A percentile compares a stretch with the other conserved stretches of the same genome.
These are phyloP conservation scores for Marsdenia floribunda DNA, from an alignment of 257 asterid genomes.

Conservation along the genomic window DNA sequence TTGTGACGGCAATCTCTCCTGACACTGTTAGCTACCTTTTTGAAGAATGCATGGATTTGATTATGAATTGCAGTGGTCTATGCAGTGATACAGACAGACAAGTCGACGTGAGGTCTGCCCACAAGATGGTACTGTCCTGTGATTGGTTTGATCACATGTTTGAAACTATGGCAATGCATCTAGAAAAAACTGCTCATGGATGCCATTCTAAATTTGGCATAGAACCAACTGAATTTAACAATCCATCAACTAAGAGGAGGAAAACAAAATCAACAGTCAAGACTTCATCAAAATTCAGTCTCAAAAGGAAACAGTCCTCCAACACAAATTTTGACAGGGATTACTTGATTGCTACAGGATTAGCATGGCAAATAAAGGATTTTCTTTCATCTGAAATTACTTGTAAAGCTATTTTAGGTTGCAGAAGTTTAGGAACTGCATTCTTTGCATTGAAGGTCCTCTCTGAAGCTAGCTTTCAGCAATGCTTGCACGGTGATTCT, in stretches of 20 bases:
- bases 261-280: slow-evolving; percentile 36
- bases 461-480: slow-evolving; percentile 74
- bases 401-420: slow-evolving; percentile 46
- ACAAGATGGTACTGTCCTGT: slow-evolving; percentile 65
- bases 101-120: slow-evolving; percentile 72
- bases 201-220: slow-evolving; percentile 44
- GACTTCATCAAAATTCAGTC: slow-evolving; percentile 41
- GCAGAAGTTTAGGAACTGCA: slow-evolving; percentile 42
- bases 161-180: slow-evolving; percentile 48
- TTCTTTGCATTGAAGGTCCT: slow-evolving; percentile 55
- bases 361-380: slow-evolving; percentile 93
- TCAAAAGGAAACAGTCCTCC: slow-evolving; percentile 32
- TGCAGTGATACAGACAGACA: slow-evolving; percentile 50
- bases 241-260: slow-evolving; percentile 31
- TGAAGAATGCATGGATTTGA: slow-evolving; percentile 67
- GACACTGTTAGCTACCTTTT: slow-evolving; percentile 51
- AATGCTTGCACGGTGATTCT: slow-evolving; percentile 47
- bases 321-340: slow-evolving; percentile 40
- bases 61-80: slow-evolving; percentile 49
- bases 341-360: slow-evolving; percentile 63
- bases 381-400: slow-evolving; percentile 59
- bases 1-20: slow-evolving; percentile 52
- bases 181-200: slow-evolving; percentile 57
- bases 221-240: slow-evolving; percentile 29
- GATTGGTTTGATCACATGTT: slow-evolving; percentile 81